Evolutionary conservation across 805 yeast species (phyloP).

Genomic region (Saturnispora sanitii): DNA sequence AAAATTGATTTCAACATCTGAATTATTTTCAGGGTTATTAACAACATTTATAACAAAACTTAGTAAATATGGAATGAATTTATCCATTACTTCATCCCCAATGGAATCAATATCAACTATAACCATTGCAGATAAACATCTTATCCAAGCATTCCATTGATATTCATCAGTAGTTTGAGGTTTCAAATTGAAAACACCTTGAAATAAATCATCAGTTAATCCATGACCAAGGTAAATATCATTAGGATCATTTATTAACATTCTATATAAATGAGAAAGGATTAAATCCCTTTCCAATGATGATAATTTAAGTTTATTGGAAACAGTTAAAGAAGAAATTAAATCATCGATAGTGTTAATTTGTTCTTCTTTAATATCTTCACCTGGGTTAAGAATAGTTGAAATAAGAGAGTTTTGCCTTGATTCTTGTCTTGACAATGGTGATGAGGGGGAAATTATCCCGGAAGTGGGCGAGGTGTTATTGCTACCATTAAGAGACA

Average conservation of each 20-base stretch:
- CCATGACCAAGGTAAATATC: conserved; percentile 23
- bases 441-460: conserved; percentile 9
- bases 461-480: neutral
- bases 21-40: neutral
- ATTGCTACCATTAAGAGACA: conserved; percentile 1
- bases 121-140: conserved; percentile 34
- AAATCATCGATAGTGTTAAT: conserved; percentile 34
- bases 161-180: conserved; percentile 28
- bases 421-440: conserved; percentile 18
- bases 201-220: conserved; percentile 11
- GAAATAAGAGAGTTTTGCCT: conserved; percentile 22
- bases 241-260: conserved; percentile 27
- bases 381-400: conserved; percentile 16
- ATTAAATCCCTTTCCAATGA: conserved; percentile 39
- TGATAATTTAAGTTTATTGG: conserved; percentile 33
- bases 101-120: conserved; percentile 45
- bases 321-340: conserved; percentile 22
- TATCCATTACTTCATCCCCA: conserved; percentile 27
- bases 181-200: conserved; percentile 5
- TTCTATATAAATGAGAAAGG: conserved; percentile 40
- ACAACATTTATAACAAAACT: conserved; percentile 7
- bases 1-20: neutral
- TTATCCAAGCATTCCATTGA: conserved; percentile 29
- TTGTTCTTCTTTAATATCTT: conserved; percentile 1
- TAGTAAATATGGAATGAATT: conserved; percentile 23